Evolutionary conservation across 1,284 basidiomycete species (phyloP).

Genomic region (Athelia psychrophila): DNA sequence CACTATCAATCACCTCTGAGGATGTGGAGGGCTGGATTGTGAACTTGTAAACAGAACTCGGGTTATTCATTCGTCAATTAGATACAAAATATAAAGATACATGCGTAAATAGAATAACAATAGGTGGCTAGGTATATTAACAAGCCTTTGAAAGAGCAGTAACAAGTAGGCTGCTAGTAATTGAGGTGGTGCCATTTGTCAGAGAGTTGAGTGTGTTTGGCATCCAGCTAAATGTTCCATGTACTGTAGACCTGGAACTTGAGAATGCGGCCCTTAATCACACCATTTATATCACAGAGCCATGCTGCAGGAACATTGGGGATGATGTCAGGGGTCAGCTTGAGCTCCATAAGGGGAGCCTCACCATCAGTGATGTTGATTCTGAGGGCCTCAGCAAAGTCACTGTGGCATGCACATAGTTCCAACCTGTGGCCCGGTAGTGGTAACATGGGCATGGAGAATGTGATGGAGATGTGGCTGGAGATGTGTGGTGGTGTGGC

Average conservation of each 20-base stretch:
- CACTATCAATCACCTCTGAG: constrained; percentile 8
- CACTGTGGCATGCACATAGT: background rate
- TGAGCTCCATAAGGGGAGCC: constrained; percentile 8
- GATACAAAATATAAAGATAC: background rate
- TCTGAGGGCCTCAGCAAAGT: background rate
- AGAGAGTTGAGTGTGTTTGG: too few relatives aligned
- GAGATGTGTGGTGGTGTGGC: too few relatives aligned
- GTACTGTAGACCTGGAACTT: constrained; percentile 18
- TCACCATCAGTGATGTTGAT: constrained; percentile 13
- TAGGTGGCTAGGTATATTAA: too few relatives aligned
- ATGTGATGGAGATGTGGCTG: background rate
- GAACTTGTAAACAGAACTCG: too few relatives aligned
- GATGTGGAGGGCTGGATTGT: constrained; percentile 10
- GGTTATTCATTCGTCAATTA: constrained; percentile 9
- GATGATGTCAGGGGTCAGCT: constrained; percentile 21
- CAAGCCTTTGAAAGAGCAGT: too few relatives aligned
- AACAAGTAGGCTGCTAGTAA: too few relatives aligned
- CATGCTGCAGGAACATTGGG: constrained; percentile 11
- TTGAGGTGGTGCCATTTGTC: too few relatives aligned
- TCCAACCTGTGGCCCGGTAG: background rate
- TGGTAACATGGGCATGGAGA: background rate
- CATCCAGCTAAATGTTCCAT: constrained; percentile 9
- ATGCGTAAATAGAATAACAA: too few relatives aligned
- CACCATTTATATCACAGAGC: constrained; percentile 11
- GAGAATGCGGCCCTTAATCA: constrained; percentile 11